Percentiles rank a stretch among this genome's conserved stretches.
Conservation (phyloP, 169 alveolate species). For the Plasmodium vivax region DNA sequence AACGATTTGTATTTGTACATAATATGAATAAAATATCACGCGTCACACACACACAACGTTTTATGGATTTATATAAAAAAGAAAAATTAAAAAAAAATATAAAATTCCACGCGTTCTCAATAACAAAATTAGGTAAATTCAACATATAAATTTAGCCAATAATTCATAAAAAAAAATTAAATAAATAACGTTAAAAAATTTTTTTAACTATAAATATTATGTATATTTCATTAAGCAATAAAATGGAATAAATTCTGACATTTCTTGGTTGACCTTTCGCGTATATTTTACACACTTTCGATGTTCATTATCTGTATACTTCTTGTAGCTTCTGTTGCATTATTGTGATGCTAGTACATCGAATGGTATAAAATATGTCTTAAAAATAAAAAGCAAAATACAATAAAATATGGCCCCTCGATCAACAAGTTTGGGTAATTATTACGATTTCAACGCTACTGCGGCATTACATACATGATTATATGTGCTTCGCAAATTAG, state of each 20-base stretch:
- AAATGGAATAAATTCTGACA: not conserved
- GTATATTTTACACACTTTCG: not conserved
- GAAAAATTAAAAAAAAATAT: not conserved
- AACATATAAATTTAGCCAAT: not conserved
- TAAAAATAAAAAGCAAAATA: too few relatives aligned
- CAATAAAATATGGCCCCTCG: too few relatives aligned
- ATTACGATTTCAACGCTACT: not conserved
- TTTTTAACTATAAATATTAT: not conserved
- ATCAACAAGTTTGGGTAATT: too few relatives aligned
- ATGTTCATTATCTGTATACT: not conserved
- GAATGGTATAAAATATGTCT: too few relatives aligned
- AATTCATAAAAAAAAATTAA: not conserved
- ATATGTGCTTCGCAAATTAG: not conserved
- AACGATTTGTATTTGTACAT: not conserved
- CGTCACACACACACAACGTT: not conserved
- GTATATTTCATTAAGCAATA: not conserved
- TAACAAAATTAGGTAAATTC: not conserved
- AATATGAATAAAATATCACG: not conserved
- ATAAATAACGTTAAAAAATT: not conserved
- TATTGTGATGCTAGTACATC: too few relatives aligned
- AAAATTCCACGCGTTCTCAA: not conserved
- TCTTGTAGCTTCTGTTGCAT: too few relatives aligned
- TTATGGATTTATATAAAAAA: not conserved
- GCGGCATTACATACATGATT: not conserved
- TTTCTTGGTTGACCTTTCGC: not conserved